These are phyloP conservation scores for Fusarium falciforme DNA, from an alignment of 2,329 filamentous ascomycete genomes.

Conservation along the genomic window DNA sequence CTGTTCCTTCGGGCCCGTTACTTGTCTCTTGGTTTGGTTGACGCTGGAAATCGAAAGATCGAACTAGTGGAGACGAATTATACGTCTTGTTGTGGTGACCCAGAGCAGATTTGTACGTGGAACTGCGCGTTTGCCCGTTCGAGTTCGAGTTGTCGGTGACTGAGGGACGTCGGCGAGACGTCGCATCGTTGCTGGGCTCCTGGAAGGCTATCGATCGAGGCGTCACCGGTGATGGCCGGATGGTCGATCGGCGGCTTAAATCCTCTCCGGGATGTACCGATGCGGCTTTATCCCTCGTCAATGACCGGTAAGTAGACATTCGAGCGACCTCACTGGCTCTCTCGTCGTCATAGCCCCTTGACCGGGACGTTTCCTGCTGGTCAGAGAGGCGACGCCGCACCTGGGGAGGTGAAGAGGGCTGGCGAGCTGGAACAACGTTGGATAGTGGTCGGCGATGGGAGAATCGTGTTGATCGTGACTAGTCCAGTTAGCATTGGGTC, in stretches of 20 bases:
- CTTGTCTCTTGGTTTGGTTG: conserved; percentile 45
- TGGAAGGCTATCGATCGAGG: conserved; percentile 62
- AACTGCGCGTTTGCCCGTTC: conserved; percentile 53
- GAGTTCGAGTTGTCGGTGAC: conserved; percentile 57
- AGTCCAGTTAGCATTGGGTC: conserved; percentile 32
- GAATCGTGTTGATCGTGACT: conserved; percentile 62
- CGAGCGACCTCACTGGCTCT: conserved; percentile 54
- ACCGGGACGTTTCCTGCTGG: conserved; percentile 60
- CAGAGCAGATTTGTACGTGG: conserved; percentile 54
- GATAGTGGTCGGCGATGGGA: conserved; percentile 66
- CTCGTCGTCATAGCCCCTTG: conserved; percentile 57
- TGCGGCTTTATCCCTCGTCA: conserved; percentile 56
- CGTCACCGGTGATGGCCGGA: conserved; percentile 60
- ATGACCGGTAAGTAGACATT: conserved; percentile 57
- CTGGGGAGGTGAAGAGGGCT: conserved; percentile 62
- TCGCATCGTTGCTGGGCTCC: conserved; percentile 51
- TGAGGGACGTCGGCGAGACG: conserved; percentile 54
- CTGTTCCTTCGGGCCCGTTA: conserved; percentile 73
- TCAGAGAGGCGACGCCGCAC: conserved; percentile 67
- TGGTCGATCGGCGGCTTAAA: conserved; percentile 49
- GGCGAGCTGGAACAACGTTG: conserved; percentile 60
- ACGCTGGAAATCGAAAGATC: conserved; percentile 49
- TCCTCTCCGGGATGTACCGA: conserved; percentile 54
- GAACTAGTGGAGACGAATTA: conserved; percentile 71
- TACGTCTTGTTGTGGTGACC: conserved; percentile 53